phyloP scores from a whole-genome alignment of 1,284 basidiomycete species.

The Schizophyllum commune region DNA sequence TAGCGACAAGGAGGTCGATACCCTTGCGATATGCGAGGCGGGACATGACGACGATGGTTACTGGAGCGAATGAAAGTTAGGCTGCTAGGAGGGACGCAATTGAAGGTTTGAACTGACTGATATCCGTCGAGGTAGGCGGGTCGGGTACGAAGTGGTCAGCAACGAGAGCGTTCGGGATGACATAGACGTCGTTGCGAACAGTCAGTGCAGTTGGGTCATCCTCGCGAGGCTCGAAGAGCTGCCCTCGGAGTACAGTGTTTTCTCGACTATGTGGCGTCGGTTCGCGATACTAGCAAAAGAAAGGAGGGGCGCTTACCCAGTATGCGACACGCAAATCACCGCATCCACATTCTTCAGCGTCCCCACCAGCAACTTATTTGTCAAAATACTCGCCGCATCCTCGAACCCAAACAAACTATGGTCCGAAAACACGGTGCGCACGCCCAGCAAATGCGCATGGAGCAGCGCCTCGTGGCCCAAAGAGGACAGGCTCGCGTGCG shows the following conservation, averaged over 20 bases:
- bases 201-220: conserved; percentile 33
- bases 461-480: conserved; percentile 91
- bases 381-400: conserved; percentile 92
- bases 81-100: too few species aligned
- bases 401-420: conserved; percentile 96
- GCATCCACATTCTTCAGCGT: conserved; percentile 88
- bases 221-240: conserved; percentile 48
- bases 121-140: conserved; percentile 39
- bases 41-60: conserved; percentile 92
- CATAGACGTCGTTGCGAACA: conserved; percentile 67
- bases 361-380: conserved; percentile 90
- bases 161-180: conserved; percentile 94
- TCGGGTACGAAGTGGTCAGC: conserved; percentile 80
- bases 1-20: conserved; percentile 89
- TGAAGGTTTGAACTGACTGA: conserved; percentile 60
- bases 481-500: conserved; percentile 85
- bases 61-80: conserved; percentile 29
- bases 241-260: conserved; percentile 88
- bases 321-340: conserved; percentile 96
- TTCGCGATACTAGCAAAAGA: background rate
- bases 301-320: conserved; percentile 54
- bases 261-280: conserved; percentile 53
- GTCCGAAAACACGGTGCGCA: conserved; percentile 92
- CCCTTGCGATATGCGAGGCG: conserved; percentile 97
- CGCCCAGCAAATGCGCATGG: conserved; percentile 78